These are phyloP conservation scores for Pichia inconspicua DNA, from an alignment of 1,139 yeast genomes.

Conservation along the genomic window DNA sequence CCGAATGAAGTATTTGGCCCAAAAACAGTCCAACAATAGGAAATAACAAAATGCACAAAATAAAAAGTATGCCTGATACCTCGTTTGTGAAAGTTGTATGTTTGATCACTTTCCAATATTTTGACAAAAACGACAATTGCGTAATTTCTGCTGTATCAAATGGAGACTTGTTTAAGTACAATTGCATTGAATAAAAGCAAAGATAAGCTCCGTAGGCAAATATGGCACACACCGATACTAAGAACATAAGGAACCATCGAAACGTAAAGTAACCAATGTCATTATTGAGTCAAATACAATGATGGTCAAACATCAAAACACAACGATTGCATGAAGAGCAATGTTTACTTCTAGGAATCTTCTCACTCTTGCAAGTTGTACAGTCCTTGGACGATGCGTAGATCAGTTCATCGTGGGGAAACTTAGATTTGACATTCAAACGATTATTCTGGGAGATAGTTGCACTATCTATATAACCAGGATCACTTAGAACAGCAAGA, in stretches of 20 bases:
- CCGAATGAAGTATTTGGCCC: conserved; percentile 50
- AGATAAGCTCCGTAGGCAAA: conserved; percentile 55
- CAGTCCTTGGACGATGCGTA: conserved; percentile 37
- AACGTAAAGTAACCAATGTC: conserved; percentile 79
- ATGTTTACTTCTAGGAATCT: conserved; percentile 88
- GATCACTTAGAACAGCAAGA: conserved; percentile 44
- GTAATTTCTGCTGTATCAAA: conserved; percentile 6
- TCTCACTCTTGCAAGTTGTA: conserved; percentile 50
- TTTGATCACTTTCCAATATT: conserved; percentile 29
- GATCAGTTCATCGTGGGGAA: conserved; percentile 44
- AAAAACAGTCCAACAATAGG: conserved; percentile 52
- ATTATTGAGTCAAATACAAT: conserved; percentile 91
- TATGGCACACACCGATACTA: conserved; percentile 47
- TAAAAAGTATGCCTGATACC: conserved; percentile 43
- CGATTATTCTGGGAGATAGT: neutral
- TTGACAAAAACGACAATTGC: conserved; percentile 20
- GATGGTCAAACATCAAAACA: conserved; percentile 72
- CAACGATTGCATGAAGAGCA: conserved; percentile 70
- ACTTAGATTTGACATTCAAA: conserved; percentile 25
- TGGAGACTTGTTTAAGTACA: conserved; percentile 14
- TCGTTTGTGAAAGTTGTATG: conserved; percentile 30
- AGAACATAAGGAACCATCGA: conserved; percentile 58
- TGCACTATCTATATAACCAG: conserved; percentile 38
- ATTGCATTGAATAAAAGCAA: conserved; percentile 27
- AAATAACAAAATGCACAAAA: conserved; percentile 47